Evolutionary conservation across 1,284 basidiomycete species (phyloP).

Genomic region (Trametes versicolor): DNA sequence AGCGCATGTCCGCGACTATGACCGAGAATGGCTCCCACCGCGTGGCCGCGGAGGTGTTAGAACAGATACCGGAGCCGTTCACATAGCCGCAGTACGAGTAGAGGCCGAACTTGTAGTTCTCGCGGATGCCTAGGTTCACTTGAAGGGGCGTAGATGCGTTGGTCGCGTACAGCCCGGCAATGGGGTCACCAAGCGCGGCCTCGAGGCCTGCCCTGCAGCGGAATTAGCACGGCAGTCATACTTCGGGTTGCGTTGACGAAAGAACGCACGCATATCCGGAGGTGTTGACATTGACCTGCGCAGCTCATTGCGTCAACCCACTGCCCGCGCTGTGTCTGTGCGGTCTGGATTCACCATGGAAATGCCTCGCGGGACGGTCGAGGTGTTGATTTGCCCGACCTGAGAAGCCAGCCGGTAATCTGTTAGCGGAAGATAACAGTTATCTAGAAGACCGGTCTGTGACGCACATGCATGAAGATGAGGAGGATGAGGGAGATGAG

Average conservation of each 20-base stretch:
- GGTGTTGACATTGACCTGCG: slow-evolving; percentile 73
- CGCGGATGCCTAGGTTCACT: slow-evolving; percentile 66
- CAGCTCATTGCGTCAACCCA: slow-evolving; percentile 34
- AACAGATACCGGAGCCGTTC: slow-evolving; percentile 67
- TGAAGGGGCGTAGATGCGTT: slow-evolving; percentile 73
- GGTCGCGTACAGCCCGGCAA: slow-evolving; percentile 71
- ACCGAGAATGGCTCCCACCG: slow-evolving; percentile 69
- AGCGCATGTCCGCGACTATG: slow-evolving; percentile 71
- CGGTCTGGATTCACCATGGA: slow-evolving; percentile 64
- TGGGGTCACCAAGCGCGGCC: slow-evolving; percentile 63
- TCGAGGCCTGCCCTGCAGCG: slow-evolving; percentile 58
- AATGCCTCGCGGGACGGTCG: slow-evolving; percentile 72
- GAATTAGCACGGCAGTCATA: slow-evolving; percentile 23
- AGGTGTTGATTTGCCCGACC: slow-evolving; percentile 86
- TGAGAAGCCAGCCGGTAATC: slow-evolving; percentile 42
- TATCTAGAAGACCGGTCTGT: slow-evolving; percentile 27
- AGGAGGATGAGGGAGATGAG: slow-evolving; percentile 72
- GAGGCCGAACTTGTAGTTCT: slow-evolving; percentile 78
- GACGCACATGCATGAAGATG: slow-evolving; percentile 80
- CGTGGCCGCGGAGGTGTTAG: slow-evolving; percentile 65
- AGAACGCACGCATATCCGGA: slow-evolving; percentile 70
- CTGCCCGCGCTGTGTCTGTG: slow-evolving; percentile 29
- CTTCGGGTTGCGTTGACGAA: slow-evolving; percentile 9
- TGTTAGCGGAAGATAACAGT: slow-evolving; percentile 35
- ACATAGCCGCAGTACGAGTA: slow-evolving; percentile 82